Evolutionary conservation across 164 flowering plant genomes (phyloP), one percentile per base, ranked within the genome.

Genomic region (Santalum album): DNA sequence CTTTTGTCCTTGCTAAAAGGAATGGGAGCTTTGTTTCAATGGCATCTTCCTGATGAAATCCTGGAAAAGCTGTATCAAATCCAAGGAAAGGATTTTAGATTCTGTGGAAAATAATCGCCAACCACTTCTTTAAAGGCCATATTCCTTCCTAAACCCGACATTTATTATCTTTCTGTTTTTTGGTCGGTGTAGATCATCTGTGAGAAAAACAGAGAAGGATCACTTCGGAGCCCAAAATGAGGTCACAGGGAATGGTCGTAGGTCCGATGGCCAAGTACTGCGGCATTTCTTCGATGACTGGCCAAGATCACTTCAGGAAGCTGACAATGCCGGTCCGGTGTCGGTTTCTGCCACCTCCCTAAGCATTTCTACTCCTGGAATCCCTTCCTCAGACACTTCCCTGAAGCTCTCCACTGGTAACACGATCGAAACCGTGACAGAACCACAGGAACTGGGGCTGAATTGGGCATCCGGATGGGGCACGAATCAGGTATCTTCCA

Each of bases 321-420:
- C 78, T 6, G 73, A 66, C 16, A 64, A 57, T 55, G 49, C 24
- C 19, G 53, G 21, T 0, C 35, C 39, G 36, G 20, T 7, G 54
- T 52, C 59, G 0, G 51, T 56, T 58, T 46, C 73, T 1, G 25
- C 66, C 23, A 70, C 81, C 15, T 48, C 65, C 62, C 79, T 88
- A 23, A 71, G 86, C 20, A 85, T 85, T 25, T 77, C 90, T 3
- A 70, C 66, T 35, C 66, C 75, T 0, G 76, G 73, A 17, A 78
- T 74, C 49, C 32, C 25, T 45, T 6, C 75, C 0, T 61, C 83
- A 0, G 94, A 87, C 48, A 81, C 83, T 56, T 78, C 92, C 0
- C 51, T 90, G 71, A 84, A 80, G 40, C 74, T 90, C 39, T 75
- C 87, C 0, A 84, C 97, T 0, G 91, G 94, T 23, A 60, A 69